Percentiles rank a stretch among this genome's conserved stretches.
Conservation (phyloP, 768 basidiomycete species). For the Tylopilus balloui region DNA sequence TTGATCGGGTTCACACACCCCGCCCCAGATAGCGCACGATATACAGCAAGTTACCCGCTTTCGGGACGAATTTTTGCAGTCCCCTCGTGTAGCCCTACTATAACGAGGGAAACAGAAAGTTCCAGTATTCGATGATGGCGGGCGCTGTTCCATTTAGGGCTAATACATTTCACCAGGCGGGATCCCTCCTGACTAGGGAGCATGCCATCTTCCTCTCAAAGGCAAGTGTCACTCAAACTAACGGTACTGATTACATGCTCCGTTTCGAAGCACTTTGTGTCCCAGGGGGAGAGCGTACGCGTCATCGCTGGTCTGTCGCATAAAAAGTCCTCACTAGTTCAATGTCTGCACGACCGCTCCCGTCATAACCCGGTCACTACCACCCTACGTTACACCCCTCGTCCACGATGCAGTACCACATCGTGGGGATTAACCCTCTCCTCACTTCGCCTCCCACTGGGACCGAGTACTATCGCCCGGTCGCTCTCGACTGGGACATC, state of each 20-base stretch:
- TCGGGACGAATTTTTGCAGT: neutral
- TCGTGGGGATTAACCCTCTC: constrained; percentile 15
- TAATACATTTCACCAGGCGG: neutral
- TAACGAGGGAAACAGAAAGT: neutral
- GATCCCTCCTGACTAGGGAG: neutral
- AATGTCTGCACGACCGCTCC: neutral
- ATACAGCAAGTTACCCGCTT: constrained; percentile 23
- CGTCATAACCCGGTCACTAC: neutral
- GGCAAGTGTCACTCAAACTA: constrained; percentile 13
- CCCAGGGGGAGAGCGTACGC: neutral
- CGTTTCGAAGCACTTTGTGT: neutral
- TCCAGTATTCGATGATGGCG: constrained; percentile 11
- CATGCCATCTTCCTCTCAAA: constrained; percentile 2
- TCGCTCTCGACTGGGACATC: constrained; percentile 46
- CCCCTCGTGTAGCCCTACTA: constrained; percentile 1
- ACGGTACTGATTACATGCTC: constrained; percentile 8
- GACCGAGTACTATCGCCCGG: constrained; percentile 5
- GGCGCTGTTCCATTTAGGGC: constrained; percentile 2
- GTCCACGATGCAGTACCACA: constrained; percentile 14
- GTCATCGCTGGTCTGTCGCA: constrained; percentile 1
- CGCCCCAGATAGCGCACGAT: neutral
- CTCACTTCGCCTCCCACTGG: constrained; percentile 13
- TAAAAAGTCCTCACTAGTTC: constrained; percentile 14
- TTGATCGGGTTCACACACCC: neutral
- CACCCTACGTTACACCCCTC: neutral